Base-by-base conservation (phyloP, 176 grass and related monocot genomes). In the Metroxylon sagu region DNA sequence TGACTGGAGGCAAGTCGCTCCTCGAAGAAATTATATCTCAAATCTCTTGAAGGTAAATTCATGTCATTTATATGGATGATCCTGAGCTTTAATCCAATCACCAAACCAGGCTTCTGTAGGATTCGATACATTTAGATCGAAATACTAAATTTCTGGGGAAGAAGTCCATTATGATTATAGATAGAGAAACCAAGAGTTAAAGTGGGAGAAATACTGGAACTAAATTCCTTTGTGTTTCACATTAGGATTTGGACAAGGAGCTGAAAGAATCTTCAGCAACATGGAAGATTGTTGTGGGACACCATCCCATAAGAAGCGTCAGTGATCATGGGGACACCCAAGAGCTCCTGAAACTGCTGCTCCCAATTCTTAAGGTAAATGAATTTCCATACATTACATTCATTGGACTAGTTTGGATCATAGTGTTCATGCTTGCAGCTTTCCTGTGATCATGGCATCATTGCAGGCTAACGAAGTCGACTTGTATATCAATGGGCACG, bases 221-320 rank as follows among this genome's bases (percentile, higher is more conserved):
- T 43, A 43, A 43, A 43, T 43, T 43, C 12, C 35, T 43, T 43
- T 43, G 35, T 14, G 12, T 10, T 43, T 12, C 35, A 48, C 14
- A 6, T 8, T 43, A 88, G 81, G 84, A 88, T 59, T 50, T 85
- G 71, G 69, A 85, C 0, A 15, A 5, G 23, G 74, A 68, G 4
- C 43, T 94, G 50, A 61, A 76, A 50, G 62, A 48, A 57, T 94
- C 84, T 0, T 79, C 5, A 49, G 84, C 84, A 29, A 48, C 52
- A 19, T 88, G 89, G 89, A 94, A 88, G 67, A 64, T 94, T 64
- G 84, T 85, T 2, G 77, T 94, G 18, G 89, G 84, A 0, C 89
- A 94, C 71, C 89, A 94, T 10, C 10, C 89, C 18, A 74, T 94
- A 14, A 66, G 89, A 19, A 88, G 80, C 56, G 84, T 76, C 14